Conservation (phyloP, 179 eudicot genomes). For the Camellia oleifera region DNA sequence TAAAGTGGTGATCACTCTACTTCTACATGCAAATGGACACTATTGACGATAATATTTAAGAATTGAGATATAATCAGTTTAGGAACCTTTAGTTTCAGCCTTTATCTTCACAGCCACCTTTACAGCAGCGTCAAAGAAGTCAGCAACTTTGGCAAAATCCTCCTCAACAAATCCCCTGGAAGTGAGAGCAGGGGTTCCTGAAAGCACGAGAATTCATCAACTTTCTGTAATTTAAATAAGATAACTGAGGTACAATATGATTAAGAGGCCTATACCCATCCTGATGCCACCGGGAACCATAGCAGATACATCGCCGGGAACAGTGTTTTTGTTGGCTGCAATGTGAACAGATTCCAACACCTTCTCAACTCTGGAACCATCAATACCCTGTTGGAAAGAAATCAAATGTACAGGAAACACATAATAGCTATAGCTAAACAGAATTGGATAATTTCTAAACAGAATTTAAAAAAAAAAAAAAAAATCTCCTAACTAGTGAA, state of each 20-base stretch:
- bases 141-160: slow-evolving; percentile 91
- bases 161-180: slow-evolving; percentile 92
- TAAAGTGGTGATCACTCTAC: neutral
- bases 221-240: neutral
- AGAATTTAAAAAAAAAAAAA: neutral
- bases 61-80: neutral
- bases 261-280: slow-evolving; percentile 58
- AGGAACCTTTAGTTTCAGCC: slow-evolving; percentile 63
- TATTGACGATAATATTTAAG: neutral
- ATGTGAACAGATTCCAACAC: slow-evolving; percentile 91
- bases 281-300: slow-evolving; percentile 99
- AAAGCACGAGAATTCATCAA: slow-evolving; percentile 12
- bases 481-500: neutral
- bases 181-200: slow-evolving; percentile 95
- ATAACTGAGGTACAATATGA: neutral
- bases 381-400: slow-evolving; percentile 63
- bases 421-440: neutral
- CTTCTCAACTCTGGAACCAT: slow-evolving; percentile 97
- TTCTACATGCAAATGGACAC: neutral
- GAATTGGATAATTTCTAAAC: neutral
- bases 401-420: neutral
- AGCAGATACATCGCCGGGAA: slow-evolving; percentile 98
- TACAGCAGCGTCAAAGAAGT: slow-evolving; percentile 84
- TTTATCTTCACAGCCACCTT: slow-evolving; percentile 76
- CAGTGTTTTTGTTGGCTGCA: slow-evolving; percentile 97